Evolutionary conservation across 2,329 filamentous ascomycete genomes (phyloP).

Genomic region (Harringtonia lauricola): DNA sequence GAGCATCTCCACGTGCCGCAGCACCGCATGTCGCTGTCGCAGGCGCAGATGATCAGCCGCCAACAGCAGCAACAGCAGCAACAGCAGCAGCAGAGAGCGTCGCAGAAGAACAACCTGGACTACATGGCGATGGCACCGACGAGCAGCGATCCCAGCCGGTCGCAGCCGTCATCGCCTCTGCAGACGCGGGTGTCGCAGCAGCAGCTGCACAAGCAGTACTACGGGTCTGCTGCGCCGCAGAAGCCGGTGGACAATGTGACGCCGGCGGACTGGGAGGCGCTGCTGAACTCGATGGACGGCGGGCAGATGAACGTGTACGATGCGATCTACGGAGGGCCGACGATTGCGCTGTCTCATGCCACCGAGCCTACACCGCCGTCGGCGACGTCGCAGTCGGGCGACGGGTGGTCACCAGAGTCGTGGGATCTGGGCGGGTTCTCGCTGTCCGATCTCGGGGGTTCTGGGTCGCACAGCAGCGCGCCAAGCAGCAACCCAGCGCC

Average conservation of each 20-base stretch:
- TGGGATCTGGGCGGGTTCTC: slow-evolving; percentile 44
- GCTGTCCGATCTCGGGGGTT: slow-evolving; percentile 30
- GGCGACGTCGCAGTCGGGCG: slow-evolving; percentile 19
- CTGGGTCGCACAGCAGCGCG: slow-evolving; percentile 4
- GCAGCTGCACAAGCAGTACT: slow-evolving; percentile 19
- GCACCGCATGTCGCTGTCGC: slow-evolving; percentile 38
- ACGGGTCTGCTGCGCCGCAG: slow-evolving; percentile 20
- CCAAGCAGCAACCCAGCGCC: slow-evolving; percentile 24
- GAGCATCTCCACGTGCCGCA: slow-evolving; percentile 28
- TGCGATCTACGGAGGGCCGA: slow-evolving; percentile 62
- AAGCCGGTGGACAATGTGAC: slow-evolving; percentile 33
- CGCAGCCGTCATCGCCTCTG: slow-evolving; percentile 36
- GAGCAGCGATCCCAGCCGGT: slow-evolving; percentile 17
- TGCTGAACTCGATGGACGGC: slow-evolving; percentile 69
- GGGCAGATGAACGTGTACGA: slow-evolving; percentile 78
- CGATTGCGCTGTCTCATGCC: slow-evolving; percentile 23
- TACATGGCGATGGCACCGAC: slow-evolving; percentile 34
- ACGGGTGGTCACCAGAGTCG: slow-evolving; percentile 44
- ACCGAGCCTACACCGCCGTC: slow-evolving; percentile 30
- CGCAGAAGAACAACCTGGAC: slow-evolving; percentile 39
- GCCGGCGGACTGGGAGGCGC: slow-evolving; percentile 68
- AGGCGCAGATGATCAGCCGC: slow-evolving; percentile 27
- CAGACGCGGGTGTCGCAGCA: slow-evolving; percentile 28
- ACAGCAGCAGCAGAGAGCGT: slow-evolving; percentile 18
- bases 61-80: slow-evolving; percentile 23